These are phyloP conservation scores for Erodium texanum DNA, from an alignment of 441 rosid genomes.

Conservation along the genomic window DNA sequence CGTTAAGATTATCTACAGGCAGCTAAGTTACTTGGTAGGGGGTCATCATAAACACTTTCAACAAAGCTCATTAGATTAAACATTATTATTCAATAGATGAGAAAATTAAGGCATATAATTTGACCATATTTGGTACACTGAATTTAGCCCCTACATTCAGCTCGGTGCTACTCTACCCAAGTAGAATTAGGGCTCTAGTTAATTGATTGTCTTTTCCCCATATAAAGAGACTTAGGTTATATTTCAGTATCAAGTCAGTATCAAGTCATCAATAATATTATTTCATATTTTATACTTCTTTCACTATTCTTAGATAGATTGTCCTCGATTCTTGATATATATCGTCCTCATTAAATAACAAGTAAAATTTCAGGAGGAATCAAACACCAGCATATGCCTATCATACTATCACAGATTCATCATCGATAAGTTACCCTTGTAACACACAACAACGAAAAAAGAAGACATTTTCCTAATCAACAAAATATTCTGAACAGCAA, in stretches of 20 bases:
- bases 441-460: neutral
- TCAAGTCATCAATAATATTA: no score
- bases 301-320: neutral
- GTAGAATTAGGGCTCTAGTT: no score
- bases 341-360: neutral
- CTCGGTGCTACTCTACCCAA: neutral
- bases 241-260: no score
- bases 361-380: no score
- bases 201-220: no score
- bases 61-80: neutral
- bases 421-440: neutral
- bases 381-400: neutral
- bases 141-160: neutral
- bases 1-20: neutral
- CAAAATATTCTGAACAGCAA: neutral
- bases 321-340: neutral
- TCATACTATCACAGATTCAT: neutral
- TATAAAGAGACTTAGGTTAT: no score
- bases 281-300: no score
- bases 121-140: neutral
- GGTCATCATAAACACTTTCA: neutral
- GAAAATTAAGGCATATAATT: neutral
- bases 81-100: neutral
- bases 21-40: neutral
- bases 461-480: neutral